Evolutionary conservation across 1,284 basidiomycete species (phyloP), one percentile per base, ranked within the genome.

Genomic region (Spongiforma sp.): DNA sequence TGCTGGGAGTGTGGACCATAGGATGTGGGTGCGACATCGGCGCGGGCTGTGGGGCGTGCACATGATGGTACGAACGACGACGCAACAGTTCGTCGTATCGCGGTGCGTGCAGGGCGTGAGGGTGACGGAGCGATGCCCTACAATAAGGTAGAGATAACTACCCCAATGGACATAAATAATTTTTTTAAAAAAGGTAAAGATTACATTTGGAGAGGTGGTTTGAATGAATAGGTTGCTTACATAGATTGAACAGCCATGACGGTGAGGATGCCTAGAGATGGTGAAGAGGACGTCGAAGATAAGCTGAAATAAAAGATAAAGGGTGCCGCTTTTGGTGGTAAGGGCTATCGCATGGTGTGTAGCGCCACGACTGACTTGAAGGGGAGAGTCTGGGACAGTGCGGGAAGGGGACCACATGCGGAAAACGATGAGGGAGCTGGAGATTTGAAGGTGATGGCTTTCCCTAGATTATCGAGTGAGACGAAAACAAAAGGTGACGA

Each of bases 241-340:
- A 59, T 83, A 82, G 43, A 80, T 71, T 82, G 81, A 28, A 79
- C 76, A n/a, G 78, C 77, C 58, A 79, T 71, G 37, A 77, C 75
- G 17, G 69, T 78, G 24, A 77, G 64, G 57, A 83, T 72, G 11
- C 67, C 76, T 71, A n/a, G 65, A 43, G 32, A 77, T 58, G 34
- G 78, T 74, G 61, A 79, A 79, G 28, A 82, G 72, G 14, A 78
- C 65, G 62, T 82, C 79, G 37, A 82, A 80, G 37, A 81, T 48
- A 57, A 83, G 66, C 62, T 83, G 82, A 41, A 72, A 70, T 21
- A 73, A 59, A n/a, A 83, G 73, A 65, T 81, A 82, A 37, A 83
- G 74, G 58, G 69, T 67, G 1, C 81, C 82, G 50, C 78, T 79
- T 69, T 82, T 82, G 64, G 82, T 63, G 65, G 82, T 67, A 59